phyloP scores from a whole-genome alignment of 441 rosid species.

The Aleurites moluccanus region DNA sequence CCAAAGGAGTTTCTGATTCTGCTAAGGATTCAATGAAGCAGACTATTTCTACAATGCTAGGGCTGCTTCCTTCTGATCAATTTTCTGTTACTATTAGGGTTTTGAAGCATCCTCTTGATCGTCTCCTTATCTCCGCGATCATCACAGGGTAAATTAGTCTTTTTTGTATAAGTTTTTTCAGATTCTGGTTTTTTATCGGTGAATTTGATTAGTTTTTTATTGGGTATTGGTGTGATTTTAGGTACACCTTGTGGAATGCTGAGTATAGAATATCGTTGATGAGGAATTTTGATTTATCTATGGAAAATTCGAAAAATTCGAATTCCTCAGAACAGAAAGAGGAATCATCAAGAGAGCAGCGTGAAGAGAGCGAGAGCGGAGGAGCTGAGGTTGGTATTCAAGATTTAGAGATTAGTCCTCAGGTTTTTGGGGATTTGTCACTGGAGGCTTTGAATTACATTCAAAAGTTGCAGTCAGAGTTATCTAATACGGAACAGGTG shows the following conservation, averaged over 20 bases:
- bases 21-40: conserved; percentile 84
- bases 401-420: conserved; percentile 53
- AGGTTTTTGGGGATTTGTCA: conserved; percentile 60
- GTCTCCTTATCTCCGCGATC: conserved; percentile 67
- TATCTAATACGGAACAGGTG: conserved; percentile 57
- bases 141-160: conserved; percentile 62
- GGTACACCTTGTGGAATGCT: conserved; percentile 91
- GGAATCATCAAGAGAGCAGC: conserved; percentile 16
- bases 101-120: conserved; percentile 56
- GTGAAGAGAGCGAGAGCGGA: conserved; percentile 31
- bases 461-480: conserved; percentile 61
- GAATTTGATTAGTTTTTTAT: neutral
- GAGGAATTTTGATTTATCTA: conserved; percentile 60
- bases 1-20: conserved; percentile 70
- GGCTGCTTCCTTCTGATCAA: conserved; percentile 79
- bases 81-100: conserved; percentile 58
- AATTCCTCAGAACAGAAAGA: conserved; percentile 27
- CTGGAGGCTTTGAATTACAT: conserved; percentile 61
- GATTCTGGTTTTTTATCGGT: neutral
- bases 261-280: conserved; percentile 77
- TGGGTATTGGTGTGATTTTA: conserved; percentile 19
- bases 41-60: conserved; percentile 85
- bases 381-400: conserved; percentile 27
- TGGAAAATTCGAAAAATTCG: conserved; percentile 27
- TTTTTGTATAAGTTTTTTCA: neutral